Evolutionary conservation across 306 rosid genomes (phyloP).

Genomic region (Cicer cuneatum): DNA sequence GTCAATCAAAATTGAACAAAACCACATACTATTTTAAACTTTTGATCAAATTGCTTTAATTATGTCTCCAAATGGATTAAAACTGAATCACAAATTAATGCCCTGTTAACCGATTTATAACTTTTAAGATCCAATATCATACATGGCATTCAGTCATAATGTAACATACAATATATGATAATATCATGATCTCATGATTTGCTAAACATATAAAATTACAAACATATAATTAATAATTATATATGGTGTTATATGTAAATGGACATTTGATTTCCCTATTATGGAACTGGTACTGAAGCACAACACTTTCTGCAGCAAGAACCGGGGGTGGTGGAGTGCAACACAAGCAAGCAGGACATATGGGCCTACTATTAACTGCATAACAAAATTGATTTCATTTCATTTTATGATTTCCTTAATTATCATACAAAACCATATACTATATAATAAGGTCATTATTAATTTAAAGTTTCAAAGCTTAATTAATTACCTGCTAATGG

Average conservation of each 20-base stretch:
- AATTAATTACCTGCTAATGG: conserved; percentile 6
- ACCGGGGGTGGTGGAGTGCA: conserved; percentile 51
- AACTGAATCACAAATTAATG: no score
- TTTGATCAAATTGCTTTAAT: no score
- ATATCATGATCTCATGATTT: background rate
- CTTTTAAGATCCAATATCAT: background rate
- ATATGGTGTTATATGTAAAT: background rate
- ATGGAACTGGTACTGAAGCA: conserved; percentile 42
- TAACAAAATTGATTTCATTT: no score
- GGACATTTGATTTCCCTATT: background rate
- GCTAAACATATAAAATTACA: background rate
- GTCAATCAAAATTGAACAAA: no score
- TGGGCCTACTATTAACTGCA: conserved; percentile 1
- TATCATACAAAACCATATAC: background rate
- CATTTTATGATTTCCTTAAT: background rate
- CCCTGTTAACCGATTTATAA: background rate
- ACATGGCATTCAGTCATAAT: background rate
- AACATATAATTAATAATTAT: background rate
- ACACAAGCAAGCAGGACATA: conserved; percentile 30
- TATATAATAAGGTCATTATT: background rate
- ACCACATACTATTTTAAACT: no score
- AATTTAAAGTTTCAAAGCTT: background rate
- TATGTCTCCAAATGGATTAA: no score
- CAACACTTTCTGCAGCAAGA: conserved; percentile 59
- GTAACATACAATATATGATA: background rate